phyloP scores from a whole-genome alignment of 75 land plant genomes.

The Picea glauca region DNA sequence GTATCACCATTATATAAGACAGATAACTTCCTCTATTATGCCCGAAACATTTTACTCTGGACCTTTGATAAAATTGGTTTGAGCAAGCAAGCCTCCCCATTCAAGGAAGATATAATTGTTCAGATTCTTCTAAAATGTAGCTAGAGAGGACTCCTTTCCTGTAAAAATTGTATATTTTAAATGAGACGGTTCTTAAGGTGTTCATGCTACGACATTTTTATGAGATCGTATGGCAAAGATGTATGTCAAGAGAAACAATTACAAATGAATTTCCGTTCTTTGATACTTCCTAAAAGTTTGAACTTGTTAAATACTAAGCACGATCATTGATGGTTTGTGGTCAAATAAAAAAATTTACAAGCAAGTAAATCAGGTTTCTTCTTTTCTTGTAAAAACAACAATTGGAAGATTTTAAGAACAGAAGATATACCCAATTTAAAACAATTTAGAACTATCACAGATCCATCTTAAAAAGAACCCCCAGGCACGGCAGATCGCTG shows the following conservation, averaged over 20 bases:
- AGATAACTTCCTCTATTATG: background rate
- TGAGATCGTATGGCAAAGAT: background rate
- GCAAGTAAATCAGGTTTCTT: background rate
- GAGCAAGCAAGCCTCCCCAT: background rate
- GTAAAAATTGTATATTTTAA: background rate
- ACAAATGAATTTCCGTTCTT: background rate
- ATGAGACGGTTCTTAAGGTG: background rate
- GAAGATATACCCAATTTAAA: background rate
- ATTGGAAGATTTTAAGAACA: background rate
- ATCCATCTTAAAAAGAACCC: no score
- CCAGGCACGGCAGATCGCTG: no score
- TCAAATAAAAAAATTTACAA: background rate
- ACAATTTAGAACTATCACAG: background rate
- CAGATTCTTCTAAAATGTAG: background rate
- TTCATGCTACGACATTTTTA: background rate
- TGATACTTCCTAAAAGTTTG: background rate
- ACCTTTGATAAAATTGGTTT: background rate
- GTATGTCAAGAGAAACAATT: background rate
- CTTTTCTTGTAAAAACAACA: background rate
- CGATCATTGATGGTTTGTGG: background rate
- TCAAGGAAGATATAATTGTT: background rate
- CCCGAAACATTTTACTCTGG: background rate
- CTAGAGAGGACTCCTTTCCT: slow-evolving; percentile 4
- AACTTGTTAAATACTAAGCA: background rate
- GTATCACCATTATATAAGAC: slow-evolving; percentile 1